These are phyloP conservation scores for Nevesoporus exiguus DNA, from an alignment of 768 basidiomycete genomes.

Conservation along the genomic window DNA sequence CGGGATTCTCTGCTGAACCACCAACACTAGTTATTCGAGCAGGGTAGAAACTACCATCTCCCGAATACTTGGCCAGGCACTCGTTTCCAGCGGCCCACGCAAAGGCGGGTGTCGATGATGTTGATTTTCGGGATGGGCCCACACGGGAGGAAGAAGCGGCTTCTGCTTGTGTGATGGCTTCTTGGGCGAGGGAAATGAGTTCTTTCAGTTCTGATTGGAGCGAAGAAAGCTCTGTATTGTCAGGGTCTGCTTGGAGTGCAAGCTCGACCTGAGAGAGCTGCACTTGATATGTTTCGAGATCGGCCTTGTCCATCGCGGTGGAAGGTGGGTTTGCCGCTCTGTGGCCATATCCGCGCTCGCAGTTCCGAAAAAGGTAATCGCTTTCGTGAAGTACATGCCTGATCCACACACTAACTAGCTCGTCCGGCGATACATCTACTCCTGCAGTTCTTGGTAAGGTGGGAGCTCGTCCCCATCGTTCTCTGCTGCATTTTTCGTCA, in stretches of 20 bases:
- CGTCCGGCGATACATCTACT: neutral
- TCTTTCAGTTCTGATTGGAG: slow-evolving; percentile 77
- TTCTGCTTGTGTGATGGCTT: slow-evolving; percentile 65
- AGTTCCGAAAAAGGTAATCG: slow-evolving; percentile 22
- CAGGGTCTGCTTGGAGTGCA: slow-evolving; percentile 71
- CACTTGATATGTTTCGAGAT: slow-evolving; percentile 87
- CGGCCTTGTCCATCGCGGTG: slow-evolving; percentile 50
- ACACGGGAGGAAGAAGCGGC: slow-evolving; percentile 58
- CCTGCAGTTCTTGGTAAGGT: slow-evolving; percentile 40
- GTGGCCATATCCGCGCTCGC: neutral
- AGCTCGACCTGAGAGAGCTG: slow-evolving; percentile 87
- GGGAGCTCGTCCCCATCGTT: slow-evolving; percentile 38
- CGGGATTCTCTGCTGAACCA: slow-evolving; percentile 75
- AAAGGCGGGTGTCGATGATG: slow-evolving; percentile 46
- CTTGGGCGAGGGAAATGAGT: slow-evolving; percentile 78
- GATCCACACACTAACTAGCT: neutral
- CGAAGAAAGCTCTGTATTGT: slow-evolving; percentile 66
- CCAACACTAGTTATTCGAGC: slow-evolving; percentile 84
- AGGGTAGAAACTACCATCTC: slow-evolving; percentile 83
- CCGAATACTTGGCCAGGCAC: slow-evolving; percentile 81
- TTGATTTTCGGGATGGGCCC: slow-evolving; percentile 53
- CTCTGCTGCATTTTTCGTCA: slow-evolving; percentile 26
- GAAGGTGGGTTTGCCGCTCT: neutral
- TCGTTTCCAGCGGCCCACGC: slow-evolving; percentile 83
- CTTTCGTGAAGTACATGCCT: neutral